Evolutionary conservation across 495 filamentous ascomycete genomes (phyloP), one percentile per base, ranked within the genome.

Genomic region (Cercophora scortea): DNA sequence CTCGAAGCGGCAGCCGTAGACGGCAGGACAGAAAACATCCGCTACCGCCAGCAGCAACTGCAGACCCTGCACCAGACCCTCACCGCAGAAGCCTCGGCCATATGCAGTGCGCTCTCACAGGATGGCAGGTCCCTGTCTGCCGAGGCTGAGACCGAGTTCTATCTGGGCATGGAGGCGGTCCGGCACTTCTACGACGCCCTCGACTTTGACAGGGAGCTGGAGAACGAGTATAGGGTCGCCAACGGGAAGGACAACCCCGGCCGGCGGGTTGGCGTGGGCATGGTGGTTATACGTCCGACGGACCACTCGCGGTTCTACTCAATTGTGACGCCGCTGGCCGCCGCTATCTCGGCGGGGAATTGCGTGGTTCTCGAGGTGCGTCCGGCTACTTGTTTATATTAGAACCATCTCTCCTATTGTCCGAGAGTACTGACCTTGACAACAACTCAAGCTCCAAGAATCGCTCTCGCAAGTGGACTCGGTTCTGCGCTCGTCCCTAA

Each of bases 311-410:
- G 71, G 47, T 75, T 82, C 50, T 80, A 67, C 45, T 76, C 71
- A 0, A 53, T 76, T 1, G 59, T 82, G 25, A 61, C 61, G 2
- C 70, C 78, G 7, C 16, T 79, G 49, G 65, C 68, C 33, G 73
- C 78, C 0, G 78, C 78, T 3, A 50, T 81, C 32, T 69, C 72
- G 0, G 75, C 72, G 5, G 78, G 79, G 0, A 80, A 79, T 52
- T 78, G 77, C 55, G 65, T 79, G 8, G 59, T 79, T 44, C 35
- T 81, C 12, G 71, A 79, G 70, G 76, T 79, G 39, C 33, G 52
- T 59, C 5, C 10, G 43, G 16, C 15, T 25, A 17, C 6, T 19
- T 45, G 1, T 7, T 15, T 45, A 18, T 6, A 18, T 19, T 45
- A 5, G 25, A 25, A 25, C 25, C 25, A 25, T 19, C 19, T 11